These are phyloP conservation scores for Suillus alpinus DNA, from an alignment of 768 basidiomycete genomes.

Conservation along the genomic window DNA sequence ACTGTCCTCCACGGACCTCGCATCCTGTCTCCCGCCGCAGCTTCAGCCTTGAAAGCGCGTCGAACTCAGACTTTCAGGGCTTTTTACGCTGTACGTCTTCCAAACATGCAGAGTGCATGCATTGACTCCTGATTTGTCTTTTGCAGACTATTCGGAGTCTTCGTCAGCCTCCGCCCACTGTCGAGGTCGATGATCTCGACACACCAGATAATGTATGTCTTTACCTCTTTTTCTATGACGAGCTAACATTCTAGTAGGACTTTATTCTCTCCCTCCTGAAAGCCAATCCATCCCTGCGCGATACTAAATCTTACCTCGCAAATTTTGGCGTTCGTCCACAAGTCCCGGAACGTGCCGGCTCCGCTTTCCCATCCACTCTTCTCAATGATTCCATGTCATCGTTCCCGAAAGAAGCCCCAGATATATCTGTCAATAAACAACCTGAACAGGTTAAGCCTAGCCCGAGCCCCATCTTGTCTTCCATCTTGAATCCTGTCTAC, in stretches of 20 bases:
- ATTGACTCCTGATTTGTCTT: conserved; percentile 18
- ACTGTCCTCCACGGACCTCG: conserved; percentile 25
- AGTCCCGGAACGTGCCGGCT: conserved; percentile 27
- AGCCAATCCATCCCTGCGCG: conserved; percentile 87
- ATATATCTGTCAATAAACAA: conserved; percentile 24
- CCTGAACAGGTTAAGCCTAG: conserved; percentile 32
- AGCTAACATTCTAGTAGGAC: conserved; percentile 55
- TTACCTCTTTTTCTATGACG: background rate
- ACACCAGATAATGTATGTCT: conserved; percentile 50
- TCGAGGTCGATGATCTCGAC: conserved; percentile 24
- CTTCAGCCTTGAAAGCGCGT: conserved; percentile 33
- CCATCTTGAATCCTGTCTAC: conserved; percentile 81
- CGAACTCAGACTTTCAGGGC: conserved; percentile 46
- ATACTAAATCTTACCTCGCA: conserved; percentile 86
- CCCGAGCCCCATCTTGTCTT: conserved; percentile 57
- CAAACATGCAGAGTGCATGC: too few species aligned
- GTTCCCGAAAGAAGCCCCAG: conserved; percentile 14
- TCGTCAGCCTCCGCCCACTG: conserved; percentile 16
- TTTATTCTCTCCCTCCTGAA: conserved; percentile 94
- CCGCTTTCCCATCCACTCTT: conserved; percentile 18
- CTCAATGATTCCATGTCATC: conserved; percentile 25
- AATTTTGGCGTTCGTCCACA: conserved; percentile 78
- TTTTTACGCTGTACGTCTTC: conserved; percentile 51
- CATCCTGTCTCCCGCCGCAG: conserved; percentile 21
- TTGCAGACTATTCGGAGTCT: conserved; percentile 29